phyloP scores from a whole-genome alignment of 305 asterid genomes.

The Plantago lanceolata region DNA sequence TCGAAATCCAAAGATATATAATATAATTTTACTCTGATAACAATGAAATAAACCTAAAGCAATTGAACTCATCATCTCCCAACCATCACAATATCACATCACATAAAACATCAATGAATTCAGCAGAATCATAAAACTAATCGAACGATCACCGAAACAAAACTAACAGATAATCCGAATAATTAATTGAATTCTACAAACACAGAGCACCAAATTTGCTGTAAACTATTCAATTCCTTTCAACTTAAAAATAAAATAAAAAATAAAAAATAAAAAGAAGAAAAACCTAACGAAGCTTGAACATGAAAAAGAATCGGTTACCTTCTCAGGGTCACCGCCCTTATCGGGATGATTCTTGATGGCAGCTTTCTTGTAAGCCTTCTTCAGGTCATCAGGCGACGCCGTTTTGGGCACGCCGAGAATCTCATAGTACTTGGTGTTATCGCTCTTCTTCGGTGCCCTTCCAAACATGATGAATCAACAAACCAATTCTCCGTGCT shows the following conservation, averaged over 20 bases:
- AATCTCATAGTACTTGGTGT: conserved; percentile 51
- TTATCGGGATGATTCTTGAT: conserved; percentile 67
- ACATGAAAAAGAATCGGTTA: too few relatives aligned
- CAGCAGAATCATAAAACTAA: too few relatives aligned
- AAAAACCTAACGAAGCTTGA: too few relatives aligned
- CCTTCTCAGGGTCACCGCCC: conserved; percentile 77
- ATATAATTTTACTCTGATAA: too few relatives aligned
- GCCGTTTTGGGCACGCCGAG: conserved; percentile 56
- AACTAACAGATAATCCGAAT: too few relatives aligned
- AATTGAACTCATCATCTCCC: neutral
- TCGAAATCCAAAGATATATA: too few relatives aligned
- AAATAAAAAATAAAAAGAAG: too few relatives aligned
- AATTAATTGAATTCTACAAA: neutral
- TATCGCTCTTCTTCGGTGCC: conserved; percentile 39
- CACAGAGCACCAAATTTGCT: neutral
- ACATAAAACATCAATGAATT: too few relatives aligned
- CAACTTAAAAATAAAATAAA: too few relatives aligned
- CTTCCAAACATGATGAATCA: conserved; percentile 40
- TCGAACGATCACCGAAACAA: too few relatives aligned
- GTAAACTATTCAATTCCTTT: neutral
- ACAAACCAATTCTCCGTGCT: too few relatives aligned
- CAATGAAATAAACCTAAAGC: too few relatives aligned
- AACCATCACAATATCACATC: neutral
- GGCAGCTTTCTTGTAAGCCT: conserved; percentile 64
- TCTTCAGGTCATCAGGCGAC: conserved; percentile 53